Conservation (phyloP, 169 alveolate species). For the Plasmodium gallinaceum region DNA sequence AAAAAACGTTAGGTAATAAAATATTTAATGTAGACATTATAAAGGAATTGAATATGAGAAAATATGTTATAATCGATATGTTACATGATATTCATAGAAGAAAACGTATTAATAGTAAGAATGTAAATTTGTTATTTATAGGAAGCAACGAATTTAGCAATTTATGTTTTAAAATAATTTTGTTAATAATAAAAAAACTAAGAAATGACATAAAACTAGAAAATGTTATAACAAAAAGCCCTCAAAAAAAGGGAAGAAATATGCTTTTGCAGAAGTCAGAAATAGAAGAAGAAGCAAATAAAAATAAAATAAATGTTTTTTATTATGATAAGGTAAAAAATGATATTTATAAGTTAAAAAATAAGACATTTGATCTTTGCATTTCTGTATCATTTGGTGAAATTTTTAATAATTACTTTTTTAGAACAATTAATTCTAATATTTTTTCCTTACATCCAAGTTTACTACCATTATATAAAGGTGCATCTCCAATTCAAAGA, state of each 20-base stretch:
- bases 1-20: conserved; percentile 43
- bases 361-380: conserved; percentile 41
- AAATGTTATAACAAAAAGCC: conserved; percentile 57
- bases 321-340: conserved; percentile 60
- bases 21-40: conserved; percentile 47
- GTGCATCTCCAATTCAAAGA: conserved; percentile 74
- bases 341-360: conserved; percentile 39
- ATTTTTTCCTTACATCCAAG: conserved; percentile 69
- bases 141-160: conserved; percentile 64
- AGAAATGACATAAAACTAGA: conserved; percentile 52
- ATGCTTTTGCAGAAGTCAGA: conserved; percentile 20
- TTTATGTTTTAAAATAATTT: conserved; percentile 43
- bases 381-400: conserved; percentile 67
- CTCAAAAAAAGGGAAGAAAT: conserved; percentile 51
- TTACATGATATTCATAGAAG: conserved; percentile 30
- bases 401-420: conserved; percentile 56
- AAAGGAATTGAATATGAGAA: conserved; percentile 34
- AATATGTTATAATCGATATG: conserved; percentile 29
- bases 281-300: conserved; percentile 57
- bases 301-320: conserved; percentile 39
- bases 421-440: conserved; percentile 42
- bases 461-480: conserved; percentile 55
- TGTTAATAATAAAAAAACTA: conserved; percentile 29
- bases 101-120: background rate
- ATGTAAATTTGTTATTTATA: conserved; percentile 21